Base-by-base conservation (phyloP, 2,329 filamentous ascomycete genomes). In the Colletotrichum lentis region DNA sequence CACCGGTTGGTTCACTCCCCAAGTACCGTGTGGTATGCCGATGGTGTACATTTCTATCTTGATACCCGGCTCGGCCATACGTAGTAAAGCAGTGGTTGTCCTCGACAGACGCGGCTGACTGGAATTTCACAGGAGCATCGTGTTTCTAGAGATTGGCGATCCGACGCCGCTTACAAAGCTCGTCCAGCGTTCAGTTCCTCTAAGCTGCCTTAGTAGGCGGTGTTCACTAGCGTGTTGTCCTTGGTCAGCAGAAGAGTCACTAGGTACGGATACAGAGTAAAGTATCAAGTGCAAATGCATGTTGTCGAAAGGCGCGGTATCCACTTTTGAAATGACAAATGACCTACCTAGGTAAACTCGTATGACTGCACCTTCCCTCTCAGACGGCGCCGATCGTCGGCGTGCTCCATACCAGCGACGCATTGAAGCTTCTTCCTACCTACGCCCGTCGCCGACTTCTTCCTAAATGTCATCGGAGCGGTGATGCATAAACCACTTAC, bases 211-310 rank as follows among this genome's bases (percentile, higher is more conserved):
- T 10, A 7, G 31, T 35, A 35, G 31, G 31, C 31, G 10, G 31
- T 35, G 3, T 22, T 27, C 27, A 39, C 24, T 67, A 57, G 64
- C 47, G 64, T 39, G 20, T 35, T 16, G 44, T n/a, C 20, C 56
- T 59, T 49, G 56, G n/a, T 64, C 39, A 20, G 47, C 24, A 18
- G 39, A 46, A 50, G 60, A 67, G 64, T 64, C 64, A 67, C 47
- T 61, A 43, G 64, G 64, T 67, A 53, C 58, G 64, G n/a, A n/a
- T n/a, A n/a, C n/a, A n/a, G n/a, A n/a, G n/a, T n/a, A n/a, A n/a
- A n/a, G n/a, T n/a, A n/a, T n/a, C n/a, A n/a, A n/a, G 35, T 24
- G n/a, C 64, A 67, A 67, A 20, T 24, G n/a, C 12, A 64, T 18
- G 44, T 55, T 18, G n/a, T 53, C 22, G 46, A 44, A 67, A 67